Conservation (phyloP, 768 basidiomycete species). For the Rhodotorula diobovata region DNA sequence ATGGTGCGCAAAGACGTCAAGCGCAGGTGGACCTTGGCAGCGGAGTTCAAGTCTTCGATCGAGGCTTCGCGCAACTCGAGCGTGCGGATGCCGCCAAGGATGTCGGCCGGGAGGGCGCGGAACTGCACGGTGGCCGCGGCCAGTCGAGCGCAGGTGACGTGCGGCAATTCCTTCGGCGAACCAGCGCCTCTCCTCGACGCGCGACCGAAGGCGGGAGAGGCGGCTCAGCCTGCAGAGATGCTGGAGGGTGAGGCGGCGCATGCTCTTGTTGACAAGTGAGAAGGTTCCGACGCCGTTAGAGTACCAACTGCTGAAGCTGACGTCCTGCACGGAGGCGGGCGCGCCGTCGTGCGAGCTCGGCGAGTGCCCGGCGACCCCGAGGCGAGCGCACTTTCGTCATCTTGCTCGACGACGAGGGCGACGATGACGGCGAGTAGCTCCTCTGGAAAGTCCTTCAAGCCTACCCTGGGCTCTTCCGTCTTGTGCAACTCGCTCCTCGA, state of each 20-base stretch:
- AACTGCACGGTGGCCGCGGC: no score
- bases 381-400: not conserved
- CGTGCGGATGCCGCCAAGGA: no score
- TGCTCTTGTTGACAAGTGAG: not conserved
- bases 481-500: not conserved
- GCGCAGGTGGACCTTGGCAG: no score
- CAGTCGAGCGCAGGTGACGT: not conserved
- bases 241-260: not conserved
- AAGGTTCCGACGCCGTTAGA: not conserved
- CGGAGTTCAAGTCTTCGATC: no score
- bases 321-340: no score
- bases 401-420: not conserved
- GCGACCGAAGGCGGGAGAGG: no score
- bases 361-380: not conserved
- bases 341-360: no score
- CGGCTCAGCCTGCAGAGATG: not conserved
- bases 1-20: no score
- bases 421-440: not conserved
- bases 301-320: not conserved
- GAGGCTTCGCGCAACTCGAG: no score
- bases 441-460: not conserved
- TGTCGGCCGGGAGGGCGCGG: no score
- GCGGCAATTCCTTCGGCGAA: no score
- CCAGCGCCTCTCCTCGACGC: not conserved
- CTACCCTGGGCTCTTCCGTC: no score